phyloP scores from a whole-genome alignment of 805 yeast species.

The Barnettozyma populi region DNA sequence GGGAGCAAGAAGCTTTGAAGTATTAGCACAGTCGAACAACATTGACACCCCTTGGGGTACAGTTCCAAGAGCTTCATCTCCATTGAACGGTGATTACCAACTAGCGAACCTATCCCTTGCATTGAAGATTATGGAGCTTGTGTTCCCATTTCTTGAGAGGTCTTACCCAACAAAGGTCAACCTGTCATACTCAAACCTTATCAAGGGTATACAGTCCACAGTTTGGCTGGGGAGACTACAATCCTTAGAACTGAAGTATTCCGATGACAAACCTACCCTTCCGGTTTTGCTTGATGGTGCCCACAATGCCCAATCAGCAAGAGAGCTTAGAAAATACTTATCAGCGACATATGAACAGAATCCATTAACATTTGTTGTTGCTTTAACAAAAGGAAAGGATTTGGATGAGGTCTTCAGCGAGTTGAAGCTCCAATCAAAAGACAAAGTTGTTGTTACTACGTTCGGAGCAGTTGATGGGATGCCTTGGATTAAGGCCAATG shows the following conservation, averaged over 20 bases:
- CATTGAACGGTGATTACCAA: conserved; percentile 73
- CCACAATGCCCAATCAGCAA: conserved; percentile 82
- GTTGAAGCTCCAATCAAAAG: conserved; percentile 40
- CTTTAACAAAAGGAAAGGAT: conserved; percentile 71
- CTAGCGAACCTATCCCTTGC: conserved; percentile 65
- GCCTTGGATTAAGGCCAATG: conserved; percentile 81
- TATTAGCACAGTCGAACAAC: conserved; percentile 9
- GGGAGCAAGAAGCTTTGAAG: conserved; percentile 26
- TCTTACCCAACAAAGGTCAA: conserved; percentile 19
- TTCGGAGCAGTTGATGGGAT: conserved; percentile 76
- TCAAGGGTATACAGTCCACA: conserved; percentile 48
- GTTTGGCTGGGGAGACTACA: conserved; percentile 91
- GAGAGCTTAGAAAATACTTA: conserved; percentile 57
- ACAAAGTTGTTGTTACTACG: conserved; percentile 53
- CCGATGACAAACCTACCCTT: conserved; percentile 18
- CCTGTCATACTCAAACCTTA: conserved; percentile 33
- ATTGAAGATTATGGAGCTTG: conserved; percentile 43
- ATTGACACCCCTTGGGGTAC: conserved; percentile 29
- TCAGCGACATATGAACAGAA: conserved; percentile 18
- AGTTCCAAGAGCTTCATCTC: conserved; percentile 34
- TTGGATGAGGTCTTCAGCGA: conserved; percentile 44
- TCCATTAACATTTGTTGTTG: conserved; percentile 51
- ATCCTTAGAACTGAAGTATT: conserved; percentile 28
- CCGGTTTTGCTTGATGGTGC: conserved; percentile 79
- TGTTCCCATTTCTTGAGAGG: conserved; percentile 23